phyloP scores from a whole-genome alignment of 176 grass and related monocot genomes.

The Avena atlantica region DNA sequence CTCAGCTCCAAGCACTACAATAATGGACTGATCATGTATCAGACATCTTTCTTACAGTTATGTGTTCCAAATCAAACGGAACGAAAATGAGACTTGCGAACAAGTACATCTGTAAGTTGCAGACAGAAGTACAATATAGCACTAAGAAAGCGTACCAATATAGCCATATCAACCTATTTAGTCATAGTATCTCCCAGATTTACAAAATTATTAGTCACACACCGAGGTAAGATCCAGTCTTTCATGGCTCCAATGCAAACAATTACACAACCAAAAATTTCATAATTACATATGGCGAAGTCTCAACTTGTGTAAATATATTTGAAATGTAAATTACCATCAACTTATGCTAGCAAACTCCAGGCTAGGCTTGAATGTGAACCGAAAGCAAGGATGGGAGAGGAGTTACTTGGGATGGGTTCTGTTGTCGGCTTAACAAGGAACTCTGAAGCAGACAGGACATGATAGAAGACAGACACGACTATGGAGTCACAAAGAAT shows the following conservation, averaged over 20 bases:
- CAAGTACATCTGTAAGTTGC: slow-evolving; percentile 19
- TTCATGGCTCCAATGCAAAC: background rate
- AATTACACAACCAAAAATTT: background rate
- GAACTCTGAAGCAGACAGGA: slow-evolving; percentile 8
- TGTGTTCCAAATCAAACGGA: slow-evolving; percentile 24
- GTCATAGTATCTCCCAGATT: background rate
- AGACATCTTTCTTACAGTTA: slow-evolving; percentile 4
- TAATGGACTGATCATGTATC: slow-evolving; percentile 18
- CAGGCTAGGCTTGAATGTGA: background rate
- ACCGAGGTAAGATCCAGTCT: background rate
- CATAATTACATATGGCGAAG: background rate
- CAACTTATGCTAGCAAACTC: background rate
- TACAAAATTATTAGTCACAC: background rate
- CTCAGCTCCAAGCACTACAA: slow-evolving; percentile 55
- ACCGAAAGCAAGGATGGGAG: background rate
- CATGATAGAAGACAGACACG: background rate
- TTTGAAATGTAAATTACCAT: slow-evolving; percentile 10
- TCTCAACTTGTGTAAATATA: background rate
- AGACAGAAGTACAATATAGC: background rate
- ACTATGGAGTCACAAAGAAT: background rate
- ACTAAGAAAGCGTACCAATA: background rate
- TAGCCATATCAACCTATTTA: slow-evolving; percentile 18
- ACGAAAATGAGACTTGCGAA: background rate
- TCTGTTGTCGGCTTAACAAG: background rate
- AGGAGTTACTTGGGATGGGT: background rate